A percentile compares a stretch with the other conserved stretches of the same genome.
These are phyloP conservation scores for Xylariaceae sp. DNA, from an alignment of 2,329 filamentous ascomycete genomes.

Conservation along the genomic window DNA sequence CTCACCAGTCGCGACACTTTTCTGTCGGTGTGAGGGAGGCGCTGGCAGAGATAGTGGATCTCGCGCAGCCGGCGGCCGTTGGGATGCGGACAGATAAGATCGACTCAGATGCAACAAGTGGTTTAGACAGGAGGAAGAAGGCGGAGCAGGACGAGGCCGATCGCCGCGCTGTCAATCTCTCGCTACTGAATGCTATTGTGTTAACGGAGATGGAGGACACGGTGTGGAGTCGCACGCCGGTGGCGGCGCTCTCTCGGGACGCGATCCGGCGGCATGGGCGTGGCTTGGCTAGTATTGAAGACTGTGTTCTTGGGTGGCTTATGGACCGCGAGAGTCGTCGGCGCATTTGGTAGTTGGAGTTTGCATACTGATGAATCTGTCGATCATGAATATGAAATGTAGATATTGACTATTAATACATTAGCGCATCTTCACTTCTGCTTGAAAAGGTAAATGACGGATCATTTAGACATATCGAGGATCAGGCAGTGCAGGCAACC, in stretches of 20 bases:
- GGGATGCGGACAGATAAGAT: constrained; percentile 23
- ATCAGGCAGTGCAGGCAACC: too few relatives aligned
- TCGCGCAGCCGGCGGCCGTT: constrained; percentile 22
- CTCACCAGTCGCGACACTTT: constrained; percentile 20
- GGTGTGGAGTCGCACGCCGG: constrained; percentile 19
- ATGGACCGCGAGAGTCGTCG: background rate
- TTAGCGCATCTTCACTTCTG: too few relatives aligned
- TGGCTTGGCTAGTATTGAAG: constrained; percentile 16
- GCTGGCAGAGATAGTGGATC: constrained; percentile 14
- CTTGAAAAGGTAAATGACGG: too few relatives aligned
- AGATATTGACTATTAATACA: too few relatives aligned
- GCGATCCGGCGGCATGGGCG: constrained; percentile 10
- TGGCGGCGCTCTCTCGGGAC: constrained; percentile 14
- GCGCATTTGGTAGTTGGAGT: background rate
- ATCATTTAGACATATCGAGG: too few relatives aligned
- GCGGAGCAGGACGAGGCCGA: constrained; percentile 17
- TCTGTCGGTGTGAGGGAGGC: constrained; percentile 10
- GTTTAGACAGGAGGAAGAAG: too few relatives aligned
- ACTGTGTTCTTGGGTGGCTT: constrained; percentile 5
- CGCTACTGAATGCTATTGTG: constrained; percentile 21
- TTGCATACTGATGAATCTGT: too few relatives aligned
- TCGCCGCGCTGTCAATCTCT: constrained; percentile 16
- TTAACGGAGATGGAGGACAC: constrained; percentile 23
- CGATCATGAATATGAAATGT: too few relatives aligned
- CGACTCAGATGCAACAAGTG: constrained; percentile 11